Base-by-base conservation (phyloP, 176 grass and related monocot genomes). In the Dactylis glomerata region DNA sequence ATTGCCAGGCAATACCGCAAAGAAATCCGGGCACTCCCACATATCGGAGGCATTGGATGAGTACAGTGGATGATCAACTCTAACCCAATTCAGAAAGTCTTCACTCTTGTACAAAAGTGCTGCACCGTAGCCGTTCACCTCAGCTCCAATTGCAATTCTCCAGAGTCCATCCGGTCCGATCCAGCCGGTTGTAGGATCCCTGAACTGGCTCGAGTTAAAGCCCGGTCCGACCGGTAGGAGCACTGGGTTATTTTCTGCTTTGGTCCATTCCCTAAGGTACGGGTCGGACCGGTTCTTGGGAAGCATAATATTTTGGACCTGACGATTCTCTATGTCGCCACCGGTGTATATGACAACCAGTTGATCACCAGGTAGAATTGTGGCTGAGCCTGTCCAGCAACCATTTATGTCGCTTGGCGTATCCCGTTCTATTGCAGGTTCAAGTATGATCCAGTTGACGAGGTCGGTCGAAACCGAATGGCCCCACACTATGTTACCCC, bases 21-120 rank as follows among this genome's bases (percentile, higher is more conserved):
- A 96, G 70, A 96, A 96, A 61, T 96, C 94, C 0, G 87, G 94
- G 59, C 94, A 96, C 81, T 96, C 94, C 94, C 94, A 96, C 90
- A 95, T 83, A 36, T 2, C 31, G 24, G 85, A 90, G 52, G 67
- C 49, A 32, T 86, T 90, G 68, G 90, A 88, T 42, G 82, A 90
- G 66, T 92, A 73, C 16, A 95, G 57, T 7, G 87, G 92, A 54
- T 77, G 88, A 58, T 86, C 81, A 44, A 84, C 77, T 86, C 79
- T 80, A 23, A 40, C 86, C 92, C 93, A 95, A 40, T 78, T 44
- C 61, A 90, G 44, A 55, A 95, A 95, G 58, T 95, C 90, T 31
- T 76, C 73, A 47, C 93, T 95, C 68, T 88, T 90, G 85, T 86
- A 95, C 63, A 90, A 36, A 67, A 94, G 73, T 26, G 89, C 92